A percentile compares a stretch with the other conserved stretches of the same genome.
phyloP scores from a whole-genome alignment of 805 yeast species.

The Barnettozyma vustinii region DNA sequence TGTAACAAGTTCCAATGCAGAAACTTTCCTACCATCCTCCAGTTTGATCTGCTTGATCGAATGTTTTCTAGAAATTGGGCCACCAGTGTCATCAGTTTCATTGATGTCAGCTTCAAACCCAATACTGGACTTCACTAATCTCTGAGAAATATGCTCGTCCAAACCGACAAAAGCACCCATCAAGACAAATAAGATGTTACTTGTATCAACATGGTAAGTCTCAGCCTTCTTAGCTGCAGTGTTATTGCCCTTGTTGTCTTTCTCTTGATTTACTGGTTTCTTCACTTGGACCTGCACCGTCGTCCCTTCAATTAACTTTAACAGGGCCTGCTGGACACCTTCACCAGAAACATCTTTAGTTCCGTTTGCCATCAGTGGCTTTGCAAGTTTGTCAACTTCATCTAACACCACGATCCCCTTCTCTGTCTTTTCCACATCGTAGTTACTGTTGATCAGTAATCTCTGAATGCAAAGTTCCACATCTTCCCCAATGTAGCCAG shows the following conservation, averaged over 20 bases:
- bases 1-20: constrained; percentile 41
- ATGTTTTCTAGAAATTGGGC: constrained; percentile 15
- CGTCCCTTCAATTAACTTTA: constrained; percentile 55
- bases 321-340: constrained; percentile 57
- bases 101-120: constrained; percentile 21
- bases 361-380: constrained; percentile 40
- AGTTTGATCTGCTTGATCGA: constrained; percentile 32
- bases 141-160: constrained; percentile 40
- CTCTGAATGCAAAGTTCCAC: constrained; percentile 53
- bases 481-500: constrained; percentile 63
- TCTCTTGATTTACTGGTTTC: constrained; percentile 32
- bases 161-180: constrained; percentile 63
- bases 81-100: constrained; percentile 4
- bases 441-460: constrained; percentile 43
- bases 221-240: constrained; percentile 34
- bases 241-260: constrained; percentile 27
- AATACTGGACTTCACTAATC: constrained; percentile 29
- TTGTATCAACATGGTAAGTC: constrained; percentile 45
- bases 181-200: constrained; percentile 48
- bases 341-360: constrained; percentile 59
- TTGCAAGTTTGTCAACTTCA: constrained; percentile 54
- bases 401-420: constrained; percentile 56
- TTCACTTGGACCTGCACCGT: constrained; percentile 43
- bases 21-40: constrained; percentile 31
- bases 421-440: constrained; percentile 47